Evolutionary conservation across 1,284 basidiomycete species (phyloP), one percentile per base, ranked within the genome.

Genomic region (Microbotryum saponariae): DNA sequence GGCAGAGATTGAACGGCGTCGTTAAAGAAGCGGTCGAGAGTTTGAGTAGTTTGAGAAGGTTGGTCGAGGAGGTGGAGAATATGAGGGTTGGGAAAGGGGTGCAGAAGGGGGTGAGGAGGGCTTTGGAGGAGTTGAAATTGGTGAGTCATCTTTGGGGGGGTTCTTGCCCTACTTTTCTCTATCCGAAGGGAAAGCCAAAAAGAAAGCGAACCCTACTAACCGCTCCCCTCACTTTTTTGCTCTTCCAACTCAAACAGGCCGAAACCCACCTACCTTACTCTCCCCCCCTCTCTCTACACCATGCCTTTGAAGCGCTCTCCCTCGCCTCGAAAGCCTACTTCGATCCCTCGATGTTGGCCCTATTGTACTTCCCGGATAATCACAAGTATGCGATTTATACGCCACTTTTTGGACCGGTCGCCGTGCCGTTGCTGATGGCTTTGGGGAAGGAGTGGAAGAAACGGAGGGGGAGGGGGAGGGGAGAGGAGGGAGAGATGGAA

Each of bases 321-420:
- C 79, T 88, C 45, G 84, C 92, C 3, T 93, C 90, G 18, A 81
- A 85, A 48, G 96, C 96, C 0, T 98, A 97, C 79, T 98, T 96
- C 78, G 90, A 92, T 74, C 96, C 93, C 0, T 87, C 85, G 44
- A 97, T 98, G 93, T 79, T 98, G 69, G 92, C 89, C 7, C 76
- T 97, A 72, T 80, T 98, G 27, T 99, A 99, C 76, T 98, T 98
- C 76, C 92, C 92, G 27, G 86, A 89, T 29, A 91, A 96, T 73
- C 92, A 96, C 78, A 94, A 89, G 74, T 91, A 91, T 74, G 91
- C 91, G 1, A 89, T 97, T 5, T 96, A 96, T 74, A 87, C 89
- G 0, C 92, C 92, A 0, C 77, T 97, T 23, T 94, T 97, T 73
- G 91, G 89, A 4, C 91, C 89, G 56, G 81, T 91, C 9, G 64